Evolutionary conservation across 129 eudicot genomes (phyloP).

Genomic region (Heracleum sosnowskyi): DNA sequence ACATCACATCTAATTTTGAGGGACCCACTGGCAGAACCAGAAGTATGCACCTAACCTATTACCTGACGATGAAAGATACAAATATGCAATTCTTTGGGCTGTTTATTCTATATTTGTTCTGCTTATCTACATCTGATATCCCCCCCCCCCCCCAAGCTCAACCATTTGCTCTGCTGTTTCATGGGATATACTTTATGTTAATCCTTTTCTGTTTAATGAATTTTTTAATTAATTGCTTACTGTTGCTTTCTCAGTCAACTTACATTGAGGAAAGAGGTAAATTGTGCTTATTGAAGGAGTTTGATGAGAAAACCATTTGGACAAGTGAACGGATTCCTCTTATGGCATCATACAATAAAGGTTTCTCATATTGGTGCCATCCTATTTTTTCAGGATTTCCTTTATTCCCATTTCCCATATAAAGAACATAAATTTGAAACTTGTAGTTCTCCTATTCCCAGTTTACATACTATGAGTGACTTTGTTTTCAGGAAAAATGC

Average conservation of each 20-base stretch:
- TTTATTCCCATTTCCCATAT: not conserved
- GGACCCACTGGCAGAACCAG: constrained; percentile 86
- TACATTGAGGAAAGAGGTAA: constrained; percentile 87
- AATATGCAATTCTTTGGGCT: not conserved
- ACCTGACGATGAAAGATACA: not conserved
- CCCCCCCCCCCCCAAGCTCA: not conserved
- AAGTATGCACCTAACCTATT: constrained; percentile 35
- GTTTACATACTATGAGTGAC: constrained; percentile 12
- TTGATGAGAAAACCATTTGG: constrained; percentile 94
- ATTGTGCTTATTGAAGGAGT: constrained; percentile 63
- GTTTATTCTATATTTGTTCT: not conserved
- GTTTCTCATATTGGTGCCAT: constrained; percentile 27
- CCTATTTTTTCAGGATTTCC: constrained; percentile 3
- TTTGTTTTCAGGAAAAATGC: constrained; percentile 61
- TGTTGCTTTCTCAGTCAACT: constrained; percentile 41
- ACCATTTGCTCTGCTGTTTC: not conserved
- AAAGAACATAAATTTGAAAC: not conserved
- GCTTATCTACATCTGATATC: not conserved
- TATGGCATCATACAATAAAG: constrained; percentile 88
- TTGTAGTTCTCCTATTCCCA: not conserved
- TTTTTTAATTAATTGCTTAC: not conserved
- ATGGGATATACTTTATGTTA: not conserved
- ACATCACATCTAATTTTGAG: constrained; percentile 73
- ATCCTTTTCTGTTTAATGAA: not conserved
- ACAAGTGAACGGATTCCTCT: constrained; percentile 73